phyloP scores from a whole-genome alignment of 352 stramenopile genomes.

The Phytophthora hybrid region DNA sequence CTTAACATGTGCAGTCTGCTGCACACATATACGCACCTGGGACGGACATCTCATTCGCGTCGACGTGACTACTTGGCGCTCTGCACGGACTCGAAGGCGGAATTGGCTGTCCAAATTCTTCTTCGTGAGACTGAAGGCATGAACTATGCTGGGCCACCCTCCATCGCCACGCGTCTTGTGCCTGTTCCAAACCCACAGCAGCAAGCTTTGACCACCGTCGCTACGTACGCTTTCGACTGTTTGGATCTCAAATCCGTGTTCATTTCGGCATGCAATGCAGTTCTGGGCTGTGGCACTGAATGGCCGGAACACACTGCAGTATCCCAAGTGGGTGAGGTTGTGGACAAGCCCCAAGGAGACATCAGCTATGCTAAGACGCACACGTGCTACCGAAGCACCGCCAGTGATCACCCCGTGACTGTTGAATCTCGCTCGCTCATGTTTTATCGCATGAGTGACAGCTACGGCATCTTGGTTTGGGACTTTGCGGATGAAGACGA shows the following conservation, averaged over 20 bases:
- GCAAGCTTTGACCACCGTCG: conserved; percentile 58
- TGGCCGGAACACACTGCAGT: conserved; percentile 56
- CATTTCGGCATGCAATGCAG: conserved; percentile 46
- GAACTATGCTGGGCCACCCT: conserved; percentile 41
- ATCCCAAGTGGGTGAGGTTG: conserved; percentile 36
- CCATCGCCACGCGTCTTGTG: conserved; percentile 48
- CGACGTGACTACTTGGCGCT: conserved; percentile 55
- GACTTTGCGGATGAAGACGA: conserved; percentile 49
- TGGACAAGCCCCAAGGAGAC: conserved; percentile 50
- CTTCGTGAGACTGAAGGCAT: conserved; percentile 54
- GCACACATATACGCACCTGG: conserved; percentile 68
- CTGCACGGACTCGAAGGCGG: conserved; percentile 55
- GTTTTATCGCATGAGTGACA: conserved; percentile 37
- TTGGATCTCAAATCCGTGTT: conserved; percentile 58
- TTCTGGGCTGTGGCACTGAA: conserved; percentile 50
- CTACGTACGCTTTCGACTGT: conserved; percentile 60
- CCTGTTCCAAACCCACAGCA: conserved; percentile 27
- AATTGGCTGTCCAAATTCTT: conserved; percentile 62
- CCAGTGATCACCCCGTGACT: conserved; percentile 14
- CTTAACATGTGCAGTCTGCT: conserved; percentile 63
- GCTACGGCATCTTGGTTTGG: conserved; percentile 40
- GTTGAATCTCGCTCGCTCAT: conserved; percentile 40
- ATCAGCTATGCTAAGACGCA: conserved; percentile 55
- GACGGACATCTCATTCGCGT: conserved; percentile 43
- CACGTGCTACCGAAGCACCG: conserved; percentile 42